Evolutionary conservation across 2,329 filamentous ascomycete species (phyloP).

Genomic region (Pleoardoris graminearum): DNA sequence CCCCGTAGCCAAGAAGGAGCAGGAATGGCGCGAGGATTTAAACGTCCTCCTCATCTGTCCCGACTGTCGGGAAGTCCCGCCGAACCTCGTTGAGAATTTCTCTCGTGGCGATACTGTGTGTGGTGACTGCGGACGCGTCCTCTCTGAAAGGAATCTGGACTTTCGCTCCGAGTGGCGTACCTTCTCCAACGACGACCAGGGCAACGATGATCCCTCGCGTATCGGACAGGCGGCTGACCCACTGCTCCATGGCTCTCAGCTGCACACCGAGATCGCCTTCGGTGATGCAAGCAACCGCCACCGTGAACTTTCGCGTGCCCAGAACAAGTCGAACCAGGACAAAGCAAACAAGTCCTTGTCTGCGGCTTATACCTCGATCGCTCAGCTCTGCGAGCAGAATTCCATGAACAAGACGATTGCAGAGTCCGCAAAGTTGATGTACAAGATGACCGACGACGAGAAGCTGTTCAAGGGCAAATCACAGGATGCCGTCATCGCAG

Average conservation of each 20-base stretch:
- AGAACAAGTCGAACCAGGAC: conserved; percentile 79
- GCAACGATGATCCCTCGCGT: conserved; percentile 95
- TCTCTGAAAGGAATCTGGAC: conserved; percentile 90
- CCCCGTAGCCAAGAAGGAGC: conserved; percentile 32
- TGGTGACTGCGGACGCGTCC: conserved; percentile 84
- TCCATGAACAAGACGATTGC: conserved; percentile 76
- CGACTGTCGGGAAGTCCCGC: conserved; percentile 90
- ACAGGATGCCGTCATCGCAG: conserved; percentile 89
- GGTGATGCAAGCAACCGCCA: conserved; percentile 72
- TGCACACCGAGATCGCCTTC: conserved; percentile 85
- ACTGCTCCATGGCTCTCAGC: conserved; percentile 85
- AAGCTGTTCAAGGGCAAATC: conserved; percentile 95
- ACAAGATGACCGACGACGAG: conserved; percentile 90
- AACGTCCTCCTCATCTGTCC: conserved; percentile 82
- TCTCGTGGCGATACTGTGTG: conserved; percentile 92
- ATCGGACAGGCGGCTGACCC: conserved; percentile 93
- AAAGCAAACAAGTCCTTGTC: conserved; percentile 82
- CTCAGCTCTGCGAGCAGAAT: conserved; percentile 72
- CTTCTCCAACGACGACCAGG: conserved; percentile 97
- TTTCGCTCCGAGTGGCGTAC: conserved; percentile 98
- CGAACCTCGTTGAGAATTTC: conserved; percentile 90
- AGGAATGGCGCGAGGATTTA: conserved; percentile 77
- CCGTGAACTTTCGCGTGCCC: conserved; percentile 77
- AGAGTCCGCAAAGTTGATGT: conserved; percentile 91
- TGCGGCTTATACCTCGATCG: conserved; percentile 85